Percentiles rank a stretch among this genome's conserved stretches.
Evolutionary conservation across 805 yeast genomes (phyloP).

Genomic region (Kuraishia ogatae): DNA sequence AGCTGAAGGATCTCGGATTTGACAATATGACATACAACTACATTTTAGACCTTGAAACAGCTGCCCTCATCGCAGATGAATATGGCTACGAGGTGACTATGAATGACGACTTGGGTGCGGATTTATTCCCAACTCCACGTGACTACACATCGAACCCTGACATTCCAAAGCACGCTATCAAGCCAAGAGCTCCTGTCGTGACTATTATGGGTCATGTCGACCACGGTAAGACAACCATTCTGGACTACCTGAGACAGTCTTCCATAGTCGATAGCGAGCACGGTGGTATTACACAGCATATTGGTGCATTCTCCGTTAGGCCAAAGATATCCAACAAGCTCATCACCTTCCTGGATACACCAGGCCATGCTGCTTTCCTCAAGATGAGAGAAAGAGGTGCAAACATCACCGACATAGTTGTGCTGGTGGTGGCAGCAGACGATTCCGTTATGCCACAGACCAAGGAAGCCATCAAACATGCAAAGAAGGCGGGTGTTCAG

Average conservation of each 20-base stretch:
- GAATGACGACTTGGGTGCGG: conserved; percentile 51
- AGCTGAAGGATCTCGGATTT: conserved; percentile 64
- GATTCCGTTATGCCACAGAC: conserved; percentile 99
- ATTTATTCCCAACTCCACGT: conserved; percentile 41
- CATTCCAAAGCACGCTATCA: conserved; percentile 28
- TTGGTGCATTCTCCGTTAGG: conserved; percentile 91
- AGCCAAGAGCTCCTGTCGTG: conserved; percentile 83
- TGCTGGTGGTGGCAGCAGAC: conserved; percentile 93
- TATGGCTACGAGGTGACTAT: conserved; percentile 60
- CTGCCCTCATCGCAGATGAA: conserved; percentile 82
- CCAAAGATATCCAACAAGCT: conserved; percentile 65
- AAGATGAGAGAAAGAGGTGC: conserved; percentile 98
- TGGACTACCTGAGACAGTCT: conserved; percentile 80
- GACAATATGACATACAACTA: conserved; percentile 62
- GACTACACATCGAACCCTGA: conserved; percentile 26
- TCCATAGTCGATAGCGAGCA: conserved; percentile 77
- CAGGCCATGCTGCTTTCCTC: conserved; percentile 95
- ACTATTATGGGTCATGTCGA: conserved; percentile 99
- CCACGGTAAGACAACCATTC: conserved; percentile 93
- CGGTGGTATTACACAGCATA: conserved; percentile 97
- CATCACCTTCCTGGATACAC: conserved; percentile 91
- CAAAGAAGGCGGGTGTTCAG: conserved; percentile 72
- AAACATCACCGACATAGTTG: conserved; percentile 81
- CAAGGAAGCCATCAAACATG: conserved; percentile 89
- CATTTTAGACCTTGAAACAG: conserved; percentile 80